Percentiles rank a stretch among this genome's conserved stretches.
Conservation (phyloP, 495 filamentous ascomycete genomes). For the Ascobolus immersus region DNA sequence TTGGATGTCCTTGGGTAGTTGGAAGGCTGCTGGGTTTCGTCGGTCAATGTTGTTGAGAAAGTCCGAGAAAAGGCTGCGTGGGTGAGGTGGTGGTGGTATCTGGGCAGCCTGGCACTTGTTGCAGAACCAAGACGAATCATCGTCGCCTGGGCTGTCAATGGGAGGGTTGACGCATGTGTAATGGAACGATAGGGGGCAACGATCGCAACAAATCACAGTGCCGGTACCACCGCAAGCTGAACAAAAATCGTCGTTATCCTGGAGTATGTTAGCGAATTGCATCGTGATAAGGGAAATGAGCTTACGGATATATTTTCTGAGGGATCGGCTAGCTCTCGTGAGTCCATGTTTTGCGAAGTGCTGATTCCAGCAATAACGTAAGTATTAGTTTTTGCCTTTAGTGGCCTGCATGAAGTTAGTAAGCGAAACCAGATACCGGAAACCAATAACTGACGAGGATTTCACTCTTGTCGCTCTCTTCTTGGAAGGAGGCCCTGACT, state of each 20-base stretch:
- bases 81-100: slow-evolving; percentile 17
- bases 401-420: background rate
- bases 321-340: background rate
- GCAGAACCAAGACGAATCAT: slow-evolving; percentile 64
- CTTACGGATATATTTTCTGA: background rate
- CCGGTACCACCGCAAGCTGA: slow-evolving; percentile 55
- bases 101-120: slow-evolving; percentile 32
- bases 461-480: slow-evolving; percentile 1
- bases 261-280: too few species aligned
- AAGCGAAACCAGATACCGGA: background rate
- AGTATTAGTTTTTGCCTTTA: background rate
- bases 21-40: slow-evolving; percentile 46
- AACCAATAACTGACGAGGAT: background rate
- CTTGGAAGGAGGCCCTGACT: background rate
- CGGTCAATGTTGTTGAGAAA: slow-evolving; percentile 33
- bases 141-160: slow-evolving; percentile 32
- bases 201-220: slow-evolving; percentile 77
- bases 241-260: slow-evolving; percentile 77
- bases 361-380: background rate
- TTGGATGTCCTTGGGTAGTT: slow-evolving; percentile 38
- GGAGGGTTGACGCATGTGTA: slow-evolving; percentile 64
- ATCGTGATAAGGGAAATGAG: background rate
- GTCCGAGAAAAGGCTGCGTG: slow-evolving; percentile 28
- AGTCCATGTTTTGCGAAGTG: background rate
- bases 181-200: slow-evolving; percentile 67